These are phyloP conservation scores for Mortierella sp. DNA, from an alignment of 371 early-diverging fungal species.

Conservation along the genomic window DNA sequence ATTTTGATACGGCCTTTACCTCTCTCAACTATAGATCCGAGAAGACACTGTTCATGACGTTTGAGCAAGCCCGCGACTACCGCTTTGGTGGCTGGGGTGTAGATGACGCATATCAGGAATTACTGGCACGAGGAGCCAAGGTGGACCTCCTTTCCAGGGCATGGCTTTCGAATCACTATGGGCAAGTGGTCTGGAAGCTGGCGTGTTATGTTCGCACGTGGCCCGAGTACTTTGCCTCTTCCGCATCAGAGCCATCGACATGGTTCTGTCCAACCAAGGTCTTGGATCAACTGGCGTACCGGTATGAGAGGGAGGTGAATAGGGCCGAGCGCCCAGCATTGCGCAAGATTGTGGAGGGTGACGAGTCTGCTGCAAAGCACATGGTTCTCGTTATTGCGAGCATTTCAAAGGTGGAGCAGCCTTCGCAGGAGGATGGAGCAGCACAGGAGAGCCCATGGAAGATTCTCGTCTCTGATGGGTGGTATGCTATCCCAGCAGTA, in stretches of 20 bases:
- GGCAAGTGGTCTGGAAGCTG: constrained; percentile 82
- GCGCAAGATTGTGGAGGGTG: constrained; percentile 78
- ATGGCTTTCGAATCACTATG: constrained; percentile 84
- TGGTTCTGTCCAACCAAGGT: constrained; percentile 67
- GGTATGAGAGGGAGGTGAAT: constrained; percentile 82
- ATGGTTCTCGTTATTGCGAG: constrained; percentile 80
- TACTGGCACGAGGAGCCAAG: constrained; percentile 62
- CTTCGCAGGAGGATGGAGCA: not conserved
- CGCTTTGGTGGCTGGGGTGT: constrained; percentile 63
- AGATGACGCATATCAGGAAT: constrained; percentile 56
- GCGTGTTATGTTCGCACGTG: constrained; percentile 72
- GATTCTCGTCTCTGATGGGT: constrained; percentile 81
- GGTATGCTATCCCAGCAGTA: constrained; percentile 76
- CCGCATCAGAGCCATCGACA: not conserved
- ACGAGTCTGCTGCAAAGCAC: constrained; percentile 67
- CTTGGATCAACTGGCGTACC: constrained; percentile 67
- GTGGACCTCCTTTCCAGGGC: constrained; percentile 52
- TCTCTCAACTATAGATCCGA: constrained; percentile 24
- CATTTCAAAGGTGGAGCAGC: constrained; percentile 37
- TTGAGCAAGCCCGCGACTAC: constrained; percentile 45
- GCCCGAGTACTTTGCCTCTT: constrained; percentile 59
- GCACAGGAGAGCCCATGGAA: constrained; percentile 27
- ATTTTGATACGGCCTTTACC: not conserved
- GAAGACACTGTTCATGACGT: constrained; percentile 57
- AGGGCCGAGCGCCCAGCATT: constrained; percentile 75